phyloP scores from a whole-genome alignment of 1,284 basidiomycete genomes.

The Sporisorium iseilematis-ciliati region DNA sequence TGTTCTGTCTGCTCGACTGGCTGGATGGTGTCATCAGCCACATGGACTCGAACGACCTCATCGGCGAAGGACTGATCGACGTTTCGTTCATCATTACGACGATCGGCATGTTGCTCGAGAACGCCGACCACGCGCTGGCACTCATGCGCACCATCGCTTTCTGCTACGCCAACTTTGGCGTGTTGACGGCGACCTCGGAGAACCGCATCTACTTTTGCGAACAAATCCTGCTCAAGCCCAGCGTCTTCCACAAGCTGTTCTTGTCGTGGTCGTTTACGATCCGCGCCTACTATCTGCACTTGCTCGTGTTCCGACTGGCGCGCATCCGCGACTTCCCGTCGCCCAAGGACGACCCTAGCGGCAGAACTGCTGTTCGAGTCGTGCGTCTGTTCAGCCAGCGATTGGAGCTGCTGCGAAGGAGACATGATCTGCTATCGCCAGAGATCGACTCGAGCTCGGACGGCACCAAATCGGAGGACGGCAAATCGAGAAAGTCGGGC shows the following conservation, averaged over 20 bases:
- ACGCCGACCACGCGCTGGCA: conserved; percentile 65
- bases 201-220: conserved; percentile 63
- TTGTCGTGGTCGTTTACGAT: conserved; percentile 68
- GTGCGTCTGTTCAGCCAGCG: conserved; percentile 58
- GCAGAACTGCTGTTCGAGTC: conserved; percentile 54
- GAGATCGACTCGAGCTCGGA: conserved; percentile 54
- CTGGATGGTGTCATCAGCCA: conserved; percentile 63
- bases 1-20: conserved; percentile 67
- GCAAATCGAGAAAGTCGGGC: conserved; percentile 34
- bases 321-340: conserved; percentile 59
- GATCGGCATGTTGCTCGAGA: conserved; percentile 59
- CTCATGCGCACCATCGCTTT: conserved; percentile 67
- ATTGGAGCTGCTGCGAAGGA: conserved; percentile 57
- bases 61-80: conserved; percentile 54
- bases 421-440: conserved; percentile 61
- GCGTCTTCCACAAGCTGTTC: conserved; percentile 65
- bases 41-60: conserved; percentile 62
- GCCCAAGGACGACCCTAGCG: conserved; percentile 52
- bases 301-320: conserved; percentile 65
- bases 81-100: conserved; percentile 62
- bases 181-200: conserved; percentile 51
- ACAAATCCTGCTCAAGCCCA: conserved; percentile 60
- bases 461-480: conserved; percentile 52
- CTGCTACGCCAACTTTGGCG: conserved; percentile 65
- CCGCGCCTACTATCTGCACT: conserved; percentile 65